These are phyloP conservation scores for Aureobasidium melanogenum DNA, from an alignment of 2,329 filamentous ascomycete species.

Conservation along the genomic window DNA sequence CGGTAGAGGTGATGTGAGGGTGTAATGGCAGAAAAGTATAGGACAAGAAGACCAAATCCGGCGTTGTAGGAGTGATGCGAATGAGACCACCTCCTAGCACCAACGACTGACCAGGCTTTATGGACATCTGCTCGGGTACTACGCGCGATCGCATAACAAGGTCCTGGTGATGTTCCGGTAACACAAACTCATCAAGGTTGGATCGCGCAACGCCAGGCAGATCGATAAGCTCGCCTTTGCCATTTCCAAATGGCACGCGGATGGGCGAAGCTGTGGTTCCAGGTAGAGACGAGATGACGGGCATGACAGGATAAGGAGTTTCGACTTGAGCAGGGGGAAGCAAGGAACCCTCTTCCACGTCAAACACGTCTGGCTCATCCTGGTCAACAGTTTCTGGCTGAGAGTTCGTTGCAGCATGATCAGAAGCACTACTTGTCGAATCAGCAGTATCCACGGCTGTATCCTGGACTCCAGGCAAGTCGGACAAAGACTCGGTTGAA, in stretches of 20 bases:
- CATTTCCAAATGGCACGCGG: conserved; percentile 77
- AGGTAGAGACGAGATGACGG: conserved; percentile 74
- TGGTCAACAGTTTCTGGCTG: neutral
- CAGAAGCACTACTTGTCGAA: neutral
- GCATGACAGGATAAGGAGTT: conserved; percentile 71
- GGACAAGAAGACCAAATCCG: conserved; percentile 60
- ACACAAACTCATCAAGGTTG: conserved; percentile 62
- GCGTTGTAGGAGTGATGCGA: conserved; percentile 68
- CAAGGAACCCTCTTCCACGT: conserved; percentile 34
- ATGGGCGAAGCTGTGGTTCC: conserved; percentile 95
- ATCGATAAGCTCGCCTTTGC: conserved; percentile 85
- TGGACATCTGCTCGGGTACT: conserved; percentile 60
- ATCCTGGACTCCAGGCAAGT: neutral
- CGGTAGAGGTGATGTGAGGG: conserved; percentile 67
- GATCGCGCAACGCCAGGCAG: conserved; percentile 75
- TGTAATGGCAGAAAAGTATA: conserved; percentile 78
- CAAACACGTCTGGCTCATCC: conserved; percentile 15
- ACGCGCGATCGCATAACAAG: conserved; percentile 74
- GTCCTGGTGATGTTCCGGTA: conserved; percentile 53
- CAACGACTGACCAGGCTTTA: conserved; percentile 71
- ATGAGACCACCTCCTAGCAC: conserved; percentile 69
- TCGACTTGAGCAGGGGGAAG: conserved; percentile 70
- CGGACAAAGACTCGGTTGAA: neutral
- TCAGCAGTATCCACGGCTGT: neutral
- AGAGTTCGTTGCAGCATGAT: neutral